Evolutionary conservation across 371 early-diverging fungal genomes (phyloP), one percentile per base, ranked within the genome.

Genomic region (Fennellomyces sp.): DNA sequence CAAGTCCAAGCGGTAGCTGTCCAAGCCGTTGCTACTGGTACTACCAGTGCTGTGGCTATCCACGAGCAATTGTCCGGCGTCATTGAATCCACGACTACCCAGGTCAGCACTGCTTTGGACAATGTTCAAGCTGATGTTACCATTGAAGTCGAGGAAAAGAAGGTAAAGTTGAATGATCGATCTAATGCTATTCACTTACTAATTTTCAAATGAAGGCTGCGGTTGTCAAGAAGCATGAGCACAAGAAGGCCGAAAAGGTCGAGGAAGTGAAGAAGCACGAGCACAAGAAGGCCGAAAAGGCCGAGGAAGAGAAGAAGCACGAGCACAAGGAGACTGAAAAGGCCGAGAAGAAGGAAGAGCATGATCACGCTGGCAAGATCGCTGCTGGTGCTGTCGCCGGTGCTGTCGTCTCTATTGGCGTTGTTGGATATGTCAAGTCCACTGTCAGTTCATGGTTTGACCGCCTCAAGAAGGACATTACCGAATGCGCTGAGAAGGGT

Each of bases 361-460:
- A 39, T 7, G n/a, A 52, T 11, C 49, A 49, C 12, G 49, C 26
- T 8, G 26, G n/a, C 23, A 49, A 49, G 49, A 11, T 28, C 2
- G 49, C 49, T 49, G 53, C 53, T 31, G n/a, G 39, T 12, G 19
- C 19, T 10, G 39, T 13, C 25, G 23, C 5, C 6, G 42, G 39
- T 17, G 38, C n/a, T 28, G 28, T 19, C 2, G 19, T 49, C 8
- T 15, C 53, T 53, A 66, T 68, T 27, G 64, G 60, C 28, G 54
- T 31, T 31, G 51, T 64, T 3, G 59, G 47, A 15, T 48, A 70
- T 49, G 64, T 69, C 39, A 68, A 70, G 30, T 15, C 58, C 2
- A 69, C 69, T 49, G 56, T 75, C 26, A 48, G 55, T n/a, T 54
- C 66, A 17, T 75, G 76, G 76, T 69, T 61, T 36, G 57, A 65